Conservation (phyloP, 805 yeast species). For the Candida cerambycidarum region DNA sequence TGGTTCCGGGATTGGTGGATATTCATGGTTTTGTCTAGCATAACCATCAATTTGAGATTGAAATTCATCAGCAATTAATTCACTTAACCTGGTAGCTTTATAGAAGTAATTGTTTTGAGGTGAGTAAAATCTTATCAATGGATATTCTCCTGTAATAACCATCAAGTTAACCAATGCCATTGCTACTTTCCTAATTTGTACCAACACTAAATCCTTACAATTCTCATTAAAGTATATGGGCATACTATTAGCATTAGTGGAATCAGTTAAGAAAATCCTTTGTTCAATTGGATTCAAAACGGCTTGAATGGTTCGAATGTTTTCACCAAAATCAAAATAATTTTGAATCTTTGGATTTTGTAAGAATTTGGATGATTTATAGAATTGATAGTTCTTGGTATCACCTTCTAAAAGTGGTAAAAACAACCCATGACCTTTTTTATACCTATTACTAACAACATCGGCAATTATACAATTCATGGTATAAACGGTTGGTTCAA, state of each 20-base stretch:
- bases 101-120: slow-evolving; percentile 46
- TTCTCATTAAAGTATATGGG: slow-evolving; percentile 69
- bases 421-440: slow-evolving; percentile 69
- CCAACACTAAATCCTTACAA: slow-evolving; percentile 60
- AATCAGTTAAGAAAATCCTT: slow-evolving; percentile 68
- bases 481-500: slow-evolving; percentile 67
- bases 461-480: slow-evolving; percentile 80
- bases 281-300: slow-evolving; percentile 66
- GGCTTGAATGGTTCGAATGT: slow-evolving; percentile 28
- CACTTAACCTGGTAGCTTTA: slow-evolving; percentile 60
- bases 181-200: slow-evolving; percentile 60
- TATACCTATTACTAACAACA: slow-evolving; percentile 68
- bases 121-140: slow-evolving; percentile 73
- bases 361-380: slow-evolving; percentile 25
- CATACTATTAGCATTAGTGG: slow-evolving; percentile 51
- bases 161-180: slow-evolving; percentile 68
- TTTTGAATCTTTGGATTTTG: slow-evolving; percentile 28
- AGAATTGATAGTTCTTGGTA: slow-evolving; percentile 9
- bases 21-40: slow-evolving; percentile 65
- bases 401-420: slow-evolving; percentile 48
- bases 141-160: slow-evolving; percentile 82
- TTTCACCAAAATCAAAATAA: slow-evolving; percentile 32
- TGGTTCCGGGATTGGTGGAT: slow-evolving; percentile 52
- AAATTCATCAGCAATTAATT: slow-evolving; percentile 68
- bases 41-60: slow-evolving; percentile 73